Evolutionary conservation across 352 stramenopile species (phyloP), one percentile per base, ranked within the genome.

Genomic region (Phytopythium chamaehyphon): DNA sequence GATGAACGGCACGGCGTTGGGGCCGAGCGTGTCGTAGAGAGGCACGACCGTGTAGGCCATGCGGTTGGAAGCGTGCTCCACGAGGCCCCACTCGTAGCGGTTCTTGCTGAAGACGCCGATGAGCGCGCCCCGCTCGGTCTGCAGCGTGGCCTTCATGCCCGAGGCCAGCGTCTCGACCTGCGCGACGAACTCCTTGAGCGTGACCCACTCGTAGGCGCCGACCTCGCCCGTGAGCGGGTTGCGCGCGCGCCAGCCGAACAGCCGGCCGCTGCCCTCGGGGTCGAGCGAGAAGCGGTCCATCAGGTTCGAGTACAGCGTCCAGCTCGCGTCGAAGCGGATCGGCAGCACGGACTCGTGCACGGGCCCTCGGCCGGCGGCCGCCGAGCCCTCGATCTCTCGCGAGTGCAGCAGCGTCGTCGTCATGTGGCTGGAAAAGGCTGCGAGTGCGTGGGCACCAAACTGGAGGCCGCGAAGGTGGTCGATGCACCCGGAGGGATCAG

Each of bases 1-100:
- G 51, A 93, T 89, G 56, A 76, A 88, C 42, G 78, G 74, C 44
- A 93, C 72, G 31, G 76, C 72, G 9, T 54, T 62, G 0, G 76
- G 59, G 0, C 82, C 82, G 10, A 93, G 62, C 24, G 82, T 93
- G 47, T 93, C 77, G 62, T 90, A 93, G 14, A 93, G 66, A 39
- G 47, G 47, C 37, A 46, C 47, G 15, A 54, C 35, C 36, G 39
- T 33, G 60, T 62, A 70, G 16, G 31, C 44, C 47, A 59, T 61
- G 40, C 62, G 56, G 49, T 63, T 62, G 40, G 57, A 56, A 2
- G 62, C 62, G 22, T 58, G 55, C 22, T 66, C 53, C 1, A 56
- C 51, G 6, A 70, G 38, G 8, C 52, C 23, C 62, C 62, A 70
- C 54, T 70, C 62, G 16, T 56, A 47, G 18, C 62, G 62, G 48